Evolutionary conservation across 2,329 filamentous ascomycete genomes (phyloP), one percentile per base, ranked within the genome.

Genomic region (Zymoseptoria passerinii): DNA sequence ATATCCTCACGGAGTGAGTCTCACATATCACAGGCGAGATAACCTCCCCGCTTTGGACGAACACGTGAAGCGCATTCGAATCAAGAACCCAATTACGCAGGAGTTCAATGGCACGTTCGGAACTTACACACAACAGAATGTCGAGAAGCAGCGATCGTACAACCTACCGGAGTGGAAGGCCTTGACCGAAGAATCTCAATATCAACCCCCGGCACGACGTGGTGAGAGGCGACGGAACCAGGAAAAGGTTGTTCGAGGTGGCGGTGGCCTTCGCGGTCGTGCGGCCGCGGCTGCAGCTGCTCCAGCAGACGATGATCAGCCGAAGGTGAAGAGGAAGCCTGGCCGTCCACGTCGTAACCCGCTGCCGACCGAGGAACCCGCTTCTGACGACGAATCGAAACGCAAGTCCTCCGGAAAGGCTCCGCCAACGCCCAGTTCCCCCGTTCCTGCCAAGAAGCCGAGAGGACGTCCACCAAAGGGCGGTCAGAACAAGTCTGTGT

Each of bases 61-160:
- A 68, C 81, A 90, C 54, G 83, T 99, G 64, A 97, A 96, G 76
- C 86, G 88, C 62, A 89, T 99, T 73, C 87, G 86, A 70, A 92
- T 99, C 69, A 92, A 92, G 74, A 95, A 99, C 65, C 94, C 94
- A 3, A 97, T 99, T 72, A 96, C 91, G 71, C 94, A 99, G 74
- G 94, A 99, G 69, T 99, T 99, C 68, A 92, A 95, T 80, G 94
- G 94, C 49, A 90, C 89, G 54, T 90, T 92, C 71, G 95, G 94
- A 58, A 95, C 90, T 58, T 99, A 96, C 72, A 92, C 92, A 40
- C 94, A 99, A 73, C 90, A 94, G 70, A 99, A 99, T 71, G 92
- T 99, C 60, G 86, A 97, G 69, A 95, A 96, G 75, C 90, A 95
- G 72, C 84, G 94, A 71, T 91, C 91, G 13, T 99, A 99, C 77